Percentiles rank a stretch among this genome's conserved stretches.
Conservation (phyloP, 331 rosid genomes). For the Acacia pycnantha region DNA sequence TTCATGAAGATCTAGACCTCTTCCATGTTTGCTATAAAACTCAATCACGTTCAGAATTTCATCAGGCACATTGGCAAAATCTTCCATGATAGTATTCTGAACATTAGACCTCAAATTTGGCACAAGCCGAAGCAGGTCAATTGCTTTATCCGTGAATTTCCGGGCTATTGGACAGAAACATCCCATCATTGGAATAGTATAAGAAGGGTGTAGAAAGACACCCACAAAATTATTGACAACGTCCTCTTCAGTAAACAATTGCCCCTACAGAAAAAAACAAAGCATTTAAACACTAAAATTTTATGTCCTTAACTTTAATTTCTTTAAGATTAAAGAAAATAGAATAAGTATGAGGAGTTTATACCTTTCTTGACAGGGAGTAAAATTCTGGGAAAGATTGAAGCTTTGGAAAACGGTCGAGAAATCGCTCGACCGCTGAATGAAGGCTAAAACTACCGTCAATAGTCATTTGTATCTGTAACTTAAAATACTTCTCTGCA, state of each 20-base stretch:
- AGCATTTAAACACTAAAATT: neutral
- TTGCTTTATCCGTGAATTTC: slow-evolving; percentile 53
- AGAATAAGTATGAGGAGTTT: neutral
- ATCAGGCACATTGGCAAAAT: slow-evolving; percentile 32
- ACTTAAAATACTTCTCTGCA: neutral
- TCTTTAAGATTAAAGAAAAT: neutral
- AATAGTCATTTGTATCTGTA: slow-evolving; percentile 53
- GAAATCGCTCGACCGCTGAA: slow-evolving; percentile 60
- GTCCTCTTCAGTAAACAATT: slow-evolving; percentile 56
- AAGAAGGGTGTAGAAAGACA: slow-evolving; percentile 64
- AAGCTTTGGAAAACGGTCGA: slow-evolving; percentile 74
- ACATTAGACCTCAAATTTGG: slow-evolving; percentile 61
- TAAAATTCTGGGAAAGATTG: slow-evolving; percentile 39
- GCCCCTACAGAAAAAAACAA: slow-evolving; percentile 32
- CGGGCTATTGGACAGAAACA: slow-evolving; percentile 66
- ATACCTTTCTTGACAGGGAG: slow-evolving; percentile 46
- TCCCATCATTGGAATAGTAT: slow-evolving; percentile 67
- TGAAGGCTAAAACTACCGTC: slow-evolving; percentile 68
- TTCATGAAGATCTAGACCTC: slow-evolving; percentile 89
- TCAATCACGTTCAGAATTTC: slow-evolving; percentile 53
- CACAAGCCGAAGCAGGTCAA: slow-evolving; percentile 56
- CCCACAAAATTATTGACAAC: slow-evolving; percentile 53
- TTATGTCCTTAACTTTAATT: neutral
- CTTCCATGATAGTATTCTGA: slow-evolving; percentile 17
- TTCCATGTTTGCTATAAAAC: slow-evolving; percentile 45